Conservation (phyloP, 257 asterid species). For the Fraxinus anomala region DNA sequence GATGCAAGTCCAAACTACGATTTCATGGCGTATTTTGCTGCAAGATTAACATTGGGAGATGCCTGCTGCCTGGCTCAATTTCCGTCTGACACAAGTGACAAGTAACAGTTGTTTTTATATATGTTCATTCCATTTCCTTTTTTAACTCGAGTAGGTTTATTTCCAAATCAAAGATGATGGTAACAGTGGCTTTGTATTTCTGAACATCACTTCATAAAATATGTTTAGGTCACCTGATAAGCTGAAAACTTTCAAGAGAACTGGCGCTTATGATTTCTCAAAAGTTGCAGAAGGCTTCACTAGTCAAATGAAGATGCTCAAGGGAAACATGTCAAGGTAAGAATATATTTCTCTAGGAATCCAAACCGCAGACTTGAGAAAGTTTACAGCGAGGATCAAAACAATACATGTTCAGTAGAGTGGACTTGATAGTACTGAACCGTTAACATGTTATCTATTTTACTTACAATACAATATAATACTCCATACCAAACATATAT, state of each 20-base stretch:
- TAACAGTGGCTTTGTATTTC: not conserved
- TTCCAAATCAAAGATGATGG: not conserved
- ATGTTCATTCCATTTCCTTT: not conserved
- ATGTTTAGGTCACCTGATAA: conserved; percentile 46
- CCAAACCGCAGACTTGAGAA: not conserved
- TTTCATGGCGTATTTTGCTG: conserved; percentile 51
- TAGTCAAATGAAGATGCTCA: conserved; percentile 52
- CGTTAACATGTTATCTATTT: no score
- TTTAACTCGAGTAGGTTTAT: conserved; percentile 9
- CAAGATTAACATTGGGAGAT: conserved; percentile 71
- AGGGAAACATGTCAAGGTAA: conserved; percentile 57
- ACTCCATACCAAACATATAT: not conserved
- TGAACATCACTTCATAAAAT: conserved; percentile 18
- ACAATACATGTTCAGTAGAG: not conserved
- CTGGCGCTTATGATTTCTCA: conserved; percentile 35
- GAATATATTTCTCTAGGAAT: conserved; percentile 7
- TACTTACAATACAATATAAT: not conserved
- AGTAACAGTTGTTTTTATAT: conserved; percentile 36
- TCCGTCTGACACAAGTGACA: conserved; percentile 33
- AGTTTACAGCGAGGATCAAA: not conserved
- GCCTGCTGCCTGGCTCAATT: conserved; percentile 54
- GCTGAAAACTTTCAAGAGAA: conserved; percentile 38
- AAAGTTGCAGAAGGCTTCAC: conserved; percentile 46
- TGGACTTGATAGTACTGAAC: not conserved
- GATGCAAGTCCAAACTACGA: conserved; percentile 54